Base-by-base conservation (phyloP, 2,329 filamentous ascomycete species). In the Nemania sp. region DNA sequence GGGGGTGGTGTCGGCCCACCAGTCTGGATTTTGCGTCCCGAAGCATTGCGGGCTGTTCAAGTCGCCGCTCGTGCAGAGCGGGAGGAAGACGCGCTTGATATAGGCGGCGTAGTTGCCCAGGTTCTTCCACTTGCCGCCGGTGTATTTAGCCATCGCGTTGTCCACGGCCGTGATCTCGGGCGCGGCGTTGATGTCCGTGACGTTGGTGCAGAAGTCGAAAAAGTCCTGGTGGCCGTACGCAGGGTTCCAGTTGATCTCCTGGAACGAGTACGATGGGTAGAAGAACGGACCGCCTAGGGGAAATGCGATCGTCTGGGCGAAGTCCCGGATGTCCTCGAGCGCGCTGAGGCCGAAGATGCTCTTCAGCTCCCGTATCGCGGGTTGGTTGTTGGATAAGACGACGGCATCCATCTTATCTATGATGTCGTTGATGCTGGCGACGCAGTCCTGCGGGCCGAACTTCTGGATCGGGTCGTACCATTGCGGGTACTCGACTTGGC, bases 201-300 rank as follows among this genome's bases (percentile, higher is more conserved):
- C 80, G 62, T 86, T 87, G 15, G 77, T 78, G 75, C 85, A 87
- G 77, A 87, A 87, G 29, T 80, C 68, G 75, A 82, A 87, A 74
- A 87, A 87, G 70, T 87, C 83, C 11, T 80, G 73, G 5, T 78
- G 77, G 29, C 78, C 80, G 66, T 81, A 80, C 0, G 68, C 74
- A 0, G 72, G 60, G 56, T 76, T 75, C 85, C 85, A 87, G 67
- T 83, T 84, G 18, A 87, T 77, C 72, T 87, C 85, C 76, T 87
- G 85, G 85, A 85, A 87, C 3, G 85, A 87, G 27, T 78, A 77
- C 0, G 81, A 83, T 0, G 82, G 83, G 70, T 87, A 87, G 68
- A 81, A 81, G 69, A 85, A 74, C 2, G 74, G 74, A 5, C 74
- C 74, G n/a, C 74, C 74, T 20, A 76, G 72, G 5, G 74, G 74